Conservation (phyloP, 306 rosid species). For the Medicago ruthenica region DNA sequence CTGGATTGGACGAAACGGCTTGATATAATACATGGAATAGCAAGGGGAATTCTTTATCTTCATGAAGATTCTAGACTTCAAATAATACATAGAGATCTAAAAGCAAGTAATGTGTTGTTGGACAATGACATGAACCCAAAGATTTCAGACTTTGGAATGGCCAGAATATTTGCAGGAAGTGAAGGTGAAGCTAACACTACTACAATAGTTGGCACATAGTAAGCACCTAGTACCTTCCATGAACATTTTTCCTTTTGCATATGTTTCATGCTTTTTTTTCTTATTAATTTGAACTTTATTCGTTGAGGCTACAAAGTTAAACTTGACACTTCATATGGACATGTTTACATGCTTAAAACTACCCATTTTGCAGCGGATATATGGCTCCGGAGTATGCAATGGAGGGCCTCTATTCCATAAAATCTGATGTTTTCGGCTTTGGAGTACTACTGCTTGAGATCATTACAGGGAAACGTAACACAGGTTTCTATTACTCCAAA, state of each 20-base stretch:
- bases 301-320: no score
- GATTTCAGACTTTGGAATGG: conserved; percentile 67
- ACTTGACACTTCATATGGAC: no score
- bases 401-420: conserved; percentile 55
- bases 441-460: conserved; percentile 58
- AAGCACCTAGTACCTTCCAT: conserved; percentile 22
- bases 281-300: no score
- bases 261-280: not conserved
- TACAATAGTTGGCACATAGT: conserved; percentile 55
- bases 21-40: conserved; percentile 52
- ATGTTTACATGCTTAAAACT: not conserved
- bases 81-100: conserved; percentile 57
- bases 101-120: conserved; percentile 56
- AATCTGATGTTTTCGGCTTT: conserved; percentile 52
- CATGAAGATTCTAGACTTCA: conserved; percentile 57
- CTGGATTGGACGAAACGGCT: conserved; percentile 51
- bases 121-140: conserved; percentile 55
- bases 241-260: not conserved
- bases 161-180: conserved; percentile 51
- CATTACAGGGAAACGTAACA: conserved; percentile 47
- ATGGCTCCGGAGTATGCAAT: conserved; percentile 62
- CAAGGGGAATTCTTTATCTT: conserved; percentile 55
- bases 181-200: conserved; percentile 57
- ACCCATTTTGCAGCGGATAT: conserved; percentile 44
- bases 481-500: conserved; percentile 47